These are phyloP conservation scores for Aspergillus tamarii DNA, from an alignment of 2,329 filamentous ascomycete species.

Conservation along the genomic window DNA sequence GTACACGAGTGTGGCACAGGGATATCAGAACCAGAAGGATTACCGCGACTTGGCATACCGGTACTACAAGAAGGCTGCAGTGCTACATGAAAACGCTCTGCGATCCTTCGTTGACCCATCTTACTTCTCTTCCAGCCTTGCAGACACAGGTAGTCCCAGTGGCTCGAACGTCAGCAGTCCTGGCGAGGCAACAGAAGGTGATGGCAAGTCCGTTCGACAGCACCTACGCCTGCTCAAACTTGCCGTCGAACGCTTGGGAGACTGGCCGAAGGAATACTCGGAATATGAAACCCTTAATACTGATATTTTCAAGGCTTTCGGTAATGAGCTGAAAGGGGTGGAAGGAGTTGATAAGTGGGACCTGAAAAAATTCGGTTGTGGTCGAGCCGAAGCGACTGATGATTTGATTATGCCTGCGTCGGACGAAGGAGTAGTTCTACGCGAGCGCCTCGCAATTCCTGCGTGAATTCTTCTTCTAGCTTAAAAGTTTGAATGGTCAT, in stretches of 20 bases:
- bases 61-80: constrained; percentile 45
- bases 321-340: constrained; percentile 43
- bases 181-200: not conserved
- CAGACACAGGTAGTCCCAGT: not conserved
- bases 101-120: constrained; percentile 40
- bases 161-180: not conserved
- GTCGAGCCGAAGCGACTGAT: constrained; percentile 50
- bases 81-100: constrained; percentile 43
- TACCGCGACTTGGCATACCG: constrained; percentile 39
- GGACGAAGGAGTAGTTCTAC: not conserved
- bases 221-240: constrained; percentile 46
- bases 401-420: constrained; percentile 18
- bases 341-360: constrained; percentile 55
- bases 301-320: constrained; percentile 48
- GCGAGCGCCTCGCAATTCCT: not conserved
- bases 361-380: constrained; percentile 48
- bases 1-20: constrained; percentile 51
- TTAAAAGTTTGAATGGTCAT: not conserved
- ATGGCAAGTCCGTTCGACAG: constrained; percentile 35
- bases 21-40: constrained; percentile 37
- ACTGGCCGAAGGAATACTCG: constrained; percentile 51
- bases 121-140: not conserved
- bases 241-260: constrained; percentile 42
- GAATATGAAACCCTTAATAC: constrained; percentile 54
- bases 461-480: not conserved